These are phyloP conservation scores for Gonapodya prolifera DNA, from an alignment of 192 early-diverging fungal genomes.

Conservation along the genomic window DNA sequence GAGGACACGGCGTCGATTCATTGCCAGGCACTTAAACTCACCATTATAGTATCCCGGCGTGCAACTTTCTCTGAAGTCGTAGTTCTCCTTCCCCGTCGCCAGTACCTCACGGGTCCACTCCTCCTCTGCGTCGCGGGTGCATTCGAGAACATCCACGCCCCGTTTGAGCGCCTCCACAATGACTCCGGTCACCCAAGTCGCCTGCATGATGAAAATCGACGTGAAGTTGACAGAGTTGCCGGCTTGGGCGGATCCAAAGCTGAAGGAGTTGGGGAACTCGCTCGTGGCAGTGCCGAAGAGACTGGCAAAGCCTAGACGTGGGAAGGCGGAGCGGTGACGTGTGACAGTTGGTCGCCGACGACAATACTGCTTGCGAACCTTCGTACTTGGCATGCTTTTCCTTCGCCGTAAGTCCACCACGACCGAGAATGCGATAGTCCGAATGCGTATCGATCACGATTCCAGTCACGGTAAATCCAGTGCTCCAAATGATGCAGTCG, in stretches of 20 bases:
- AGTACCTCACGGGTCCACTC: background rate
- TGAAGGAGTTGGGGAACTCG: conserved; percentile 1
- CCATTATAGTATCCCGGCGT: conserved; percentile 1
- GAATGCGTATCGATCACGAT: background rate
- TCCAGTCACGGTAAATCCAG: background rate
- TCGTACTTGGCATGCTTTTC: background rate
- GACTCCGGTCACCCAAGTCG: background rate
- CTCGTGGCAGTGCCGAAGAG: background rate
- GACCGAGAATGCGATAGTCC: background rate
- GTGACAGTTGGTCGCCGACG: too few species aligned
- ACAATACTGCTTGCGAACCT: too few species aligned
- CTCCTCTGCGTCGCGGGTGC: background rate
- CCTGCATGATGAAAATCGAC: background rate
- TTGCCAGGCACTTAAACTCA: too few species aligned
- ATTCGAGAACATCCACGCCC: background rate
- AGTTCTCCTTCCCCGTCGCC: background rate
- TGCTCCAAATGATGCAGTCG: conserved; percentile 4
- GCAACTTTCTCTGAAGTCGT: conserved; percentile 1
- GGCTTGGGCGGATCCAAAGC: background rate
- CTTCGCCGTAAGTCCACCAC: background rate
- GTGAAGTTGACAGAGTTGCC: background rate
- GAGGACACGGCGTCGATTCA: too few species aligned
- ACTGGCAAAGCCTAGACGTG: background rate
- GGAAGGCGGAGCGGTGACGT: too few species aligned
- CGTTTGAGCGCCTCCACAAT: background rate